A percentile compares a stretch with the other conserved stretches of the same genome.
These are phyloP conservation scores for Arxiozyma telluris DNA, from an alignment of 1,139 yeast species.

Conservation along the genomic window DNA sequence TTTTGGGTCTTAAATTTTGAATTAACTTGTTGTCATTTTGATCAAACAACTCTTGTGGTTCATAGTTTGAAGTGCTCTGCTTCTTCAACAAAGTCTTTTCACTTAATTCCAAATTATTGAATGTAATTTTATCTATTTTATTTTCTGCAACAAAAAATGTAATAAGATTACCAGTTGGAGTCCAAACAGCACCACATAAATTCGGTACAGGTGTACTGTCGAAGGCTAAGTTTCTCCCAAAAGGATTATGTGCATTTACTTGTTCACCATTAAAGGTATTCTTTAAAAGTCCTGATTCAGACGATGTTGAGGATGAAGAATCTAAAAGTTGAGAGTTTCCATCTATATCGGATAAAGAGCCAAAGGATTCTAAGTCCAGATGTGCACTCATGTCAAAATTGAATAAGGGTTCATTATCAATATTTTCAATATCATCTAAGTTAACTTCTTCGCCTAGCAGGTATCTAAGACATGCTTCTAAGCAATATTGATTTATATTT, in stretches of 20 bases:
- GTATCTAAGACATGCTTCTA: constrained; percentile 72
- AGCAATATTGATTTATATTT: constrained; percentile 52
- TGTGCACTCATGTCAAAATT: constrained; percentile 27
- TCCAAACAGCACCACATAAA: constrained; percentile 90
- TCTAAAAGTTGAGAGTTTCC: constrained; percentile 1
- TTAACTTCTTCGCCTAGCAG: constrained; percentile 75
- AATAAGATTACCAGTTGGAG: constrained; percentile 65
- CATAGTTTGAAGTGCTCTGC: constrained; percentile 3
- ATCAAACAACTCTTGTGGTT: constrained; percentile 5
- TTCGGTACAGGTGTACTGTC: constrained; percentile 88
- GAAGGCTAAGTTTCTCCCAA: constrained; percentile 31
- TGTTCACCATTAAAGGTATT: constrained; percentile 14
- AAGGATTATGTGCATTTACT: constrained; percentile 10
- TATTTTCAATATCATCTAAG: constrained; percentile 32
- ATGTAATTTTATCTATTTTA: constrained; percentile 31
- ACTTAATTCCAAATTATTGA: constrained; percentile 35
- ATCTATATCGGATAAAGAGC: constrained; percentile 27
- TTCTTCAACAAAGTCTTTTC: constrained; percentile 33
- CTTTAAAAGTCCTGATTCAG: constrained; percentile 23
- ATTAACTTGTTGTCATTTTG: background rate
- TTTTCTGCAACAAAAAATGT: constrained; percentile 69
- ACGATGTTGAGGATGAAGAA: constrained; percentile 11
- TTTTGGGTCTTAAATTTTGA: constrained; percentile 17
- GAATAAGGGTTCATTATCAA: constrained; percentile 20
- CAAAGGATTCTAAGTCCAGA: constrained; percentile 23